These are phyloP conservation scores for Aspergillus aculeatinus DNA, from an alignment of 2,329 filamentous ascomycete genomes.

Conservation along the genomic window DNA sequence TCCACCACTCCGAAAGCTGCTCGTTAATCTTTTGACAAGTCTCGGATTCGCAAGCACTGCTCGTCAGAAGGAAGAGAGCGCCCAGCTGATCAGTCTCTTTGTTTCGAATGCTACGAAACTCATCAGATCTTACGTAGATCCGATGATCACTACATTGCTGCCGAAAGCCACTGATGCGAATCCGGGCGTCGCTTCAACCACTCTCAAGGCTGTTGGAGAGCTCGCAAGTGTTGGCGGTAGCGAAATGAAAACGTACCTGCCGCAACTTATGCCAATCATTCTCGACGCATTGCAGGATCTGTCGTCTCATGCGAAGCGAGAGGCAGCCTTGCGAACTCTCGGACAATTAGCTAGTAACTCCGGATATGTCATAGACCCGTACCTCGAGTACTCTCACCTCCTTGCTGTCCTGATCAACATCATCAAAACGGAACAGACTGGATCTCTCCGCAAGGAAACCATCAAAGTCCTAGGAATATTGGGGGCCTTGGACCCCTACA, in stretches of 20 bases:
- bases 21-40: conserved; percentile 94
- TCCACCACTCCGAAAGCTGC: conserved; percentile 86
- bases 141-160: conserved; percentile 91
- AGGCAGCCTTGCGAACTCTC: conserved; percentile 84
- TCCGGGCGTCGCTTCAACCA: conserved; percentile 86
- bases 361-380: conserved; percentile 95
- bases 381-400: conserved; percentile 89
- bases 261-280: conserved; percentile 90
- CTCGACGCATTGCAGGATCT: conserved; percentile 92
- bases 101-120: conserved; percentile 90
- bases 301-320: conserved; percentile 83
- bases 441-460: conserved; percentile 83
- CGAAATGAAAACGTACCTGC: conserved; percentile 89
- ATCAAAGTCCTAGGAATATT: conserved; percentile 96
- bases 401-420: conserved; percentile 91
- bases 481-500: conserved; percentile 92
- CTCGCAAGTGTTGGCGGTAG: conserved; percentile 90
- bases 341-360: conserved; percentile 94
- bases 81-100: conserved; percentile 85
- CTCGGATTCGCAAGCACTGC: conserved; percentile 94
- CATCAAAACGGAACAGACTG: conserved; percentile 87
- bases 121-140: conserved; percentile 94
- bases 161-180: conserved; percentile 86
- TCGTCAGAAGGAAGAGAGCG: conserved; percentile 93
- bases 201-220: conserved; percentile 92